Evolutionary conservation across 352 stramenopile genomes (phyloP), one percentile per base, ranked within the genome.

Genomic region (Elongisporangium undulatum): DNA sequence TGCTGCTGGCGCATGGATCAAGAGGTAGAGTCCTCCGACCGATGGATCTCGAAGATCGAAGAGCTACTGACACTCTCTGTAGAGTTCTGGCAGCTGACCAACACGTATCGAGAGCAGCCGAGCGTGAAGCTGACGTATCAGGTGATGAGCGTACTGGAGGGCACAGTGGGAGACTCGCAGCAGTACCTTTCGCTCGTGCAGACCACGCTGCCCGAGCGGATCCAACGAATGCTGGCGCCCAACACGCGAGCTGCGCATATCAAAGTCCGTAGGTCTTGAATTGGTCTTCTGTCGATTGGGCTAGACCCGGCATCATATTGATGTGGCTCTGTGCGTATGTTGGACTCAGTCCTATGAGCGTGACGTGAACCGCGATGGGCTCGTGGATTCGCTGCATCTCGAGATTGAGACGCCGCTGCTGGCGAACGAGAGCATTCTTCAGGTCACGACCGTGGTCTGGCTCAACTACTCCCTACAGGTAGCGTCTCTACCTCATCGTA

Each of bases 61-160:
- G n/a, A 45, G 29, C 15, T 13, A 55, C 68, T 56, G 55, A 62
- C 9, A 13, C 13, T 41, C 29, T 15, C 7, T 16, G 26, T 34
- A 86, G 78, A 75, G 45, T 94, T 94, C 63, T 87, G 82, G 71
- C 59, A 81, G 5, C 83, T 61, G 41, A 75, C 69, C 20, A 81
- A 72, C 55, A 77, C 69, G 15, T 92, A 91, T 52, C 56, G 58
- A 19, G 86, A 95, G 59, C 80, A 93, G 61, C 82, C 83, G 2
- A 48, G 55, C 2, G 74, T 90, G 17, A 62, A 63, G 12, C 63
- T 83, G 51, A 83, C 75, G 63, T 86, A 91, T 45, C 69, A 90
- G 48, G 67, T 90, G 39, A 26, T 95, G 16, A 68, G 58, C n/a
- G 38, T 89, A 8, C 63, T 93, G 15, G 82, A 93, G 55, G 83